Conservation (phyloP, 108 stramenopile genomes). For the Epipyxis sp. region DNA sequence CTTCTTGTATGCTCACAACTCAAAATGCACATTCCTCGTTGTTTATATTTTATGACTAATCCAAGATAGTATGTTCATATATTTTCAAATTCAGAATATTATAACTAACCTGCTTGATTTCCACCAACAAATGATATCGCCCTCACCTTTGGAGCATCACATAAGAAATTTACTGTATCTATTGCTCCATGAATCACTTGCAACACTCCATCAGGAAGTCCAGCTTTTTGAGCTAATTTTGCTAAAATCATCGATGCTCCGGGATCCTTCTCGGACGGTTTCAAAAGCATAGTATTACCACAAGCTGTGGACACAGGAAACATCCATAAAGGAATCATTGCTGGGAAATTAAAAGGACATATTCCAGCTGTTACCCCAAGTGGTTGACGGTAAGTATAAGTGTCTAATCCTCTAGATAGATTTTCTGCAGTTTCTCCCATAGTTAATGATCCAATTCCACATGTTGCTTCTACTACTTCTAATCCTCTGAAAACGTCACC, state of each 20-base stretch:
- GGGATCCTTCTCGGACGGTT: constrained; percentile 26
- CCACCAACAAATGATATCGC: constrained; percentile 92
- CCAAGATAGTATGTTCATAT: too few relatives aligned
- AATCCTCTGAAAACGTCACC: constrained; percentile 92
- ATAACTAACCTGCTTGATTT: constrained; percentile 77
- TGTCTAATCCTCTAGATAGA: constrained; percentile 70
- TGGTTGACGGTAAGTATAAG: constrained; percentile 78
- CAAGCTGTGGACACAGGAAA: constrained; percentile 4
- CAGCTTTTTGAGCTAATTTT: constrained; percentile 70
- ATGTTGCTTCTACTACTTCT: constrained; percentile 83
- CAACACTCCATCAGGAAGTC: constrained; percentile 83
- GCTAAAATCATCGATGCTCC: constrained; percentile 60
- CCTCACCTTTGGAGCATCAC: constrained; percentile 68
- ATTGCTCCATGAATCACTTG: constrained; percentile 82
- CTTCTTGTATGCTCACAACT: too few relatives aligned
- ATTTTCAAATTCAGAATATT: too few relatives aligned
- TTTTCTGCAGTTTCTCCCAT: constrained; percentile 80
- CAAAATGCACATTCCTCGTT: too few relatives aligned
- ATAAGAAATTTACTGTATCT: constrained; percentile 73
- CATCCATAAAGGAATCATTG: constrained; percentile 36
- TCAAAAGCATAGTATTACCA: constrained; percentile 29
- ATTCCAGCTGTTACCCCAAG: constrained; percentile 88
- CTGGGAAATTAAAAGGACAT: constrained; percentile 35
- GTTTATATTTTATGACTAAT: too few relatives aligned
- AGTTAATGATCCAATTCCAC: constrained; percentile 50